Conservation (phyloP, 306 rosid genomes). For the Ceratonia siliqua region DNA sequence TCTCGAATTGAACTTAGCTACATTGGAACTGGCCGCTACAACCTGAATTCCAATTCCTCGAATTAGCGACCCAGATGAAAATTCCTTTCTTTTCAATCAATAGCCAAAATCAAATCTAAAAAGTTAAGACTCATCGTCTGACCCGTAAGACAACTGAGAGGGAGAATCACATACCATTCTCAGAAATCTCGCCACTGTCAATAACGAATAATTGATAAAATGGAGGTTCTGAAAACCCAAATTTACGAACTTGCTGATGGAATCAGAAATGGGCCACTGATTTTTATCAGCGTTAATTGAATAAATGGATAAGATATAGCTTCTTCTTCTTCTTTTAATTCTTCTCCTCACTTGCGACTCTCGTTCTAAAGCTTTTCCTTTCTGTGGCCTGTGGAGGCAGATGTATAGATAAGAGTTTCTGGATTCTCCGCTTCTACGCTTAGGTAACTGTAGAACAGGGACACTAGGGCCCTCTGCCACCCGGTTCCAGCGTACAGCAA, state of each 20-base stretch:
- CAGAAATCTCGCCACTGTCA: conserved; percentile 42
- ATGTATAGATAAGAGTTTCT: neutral
- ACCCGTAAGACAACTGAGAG: neutral
- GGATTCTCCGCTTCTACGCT: neutral
- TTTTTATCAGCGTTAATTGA: neutral
- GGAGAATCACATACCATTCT: conserved; percentile 44
- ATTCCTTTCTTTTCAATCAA: neutral
- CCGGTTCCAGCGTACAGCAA: neutral
- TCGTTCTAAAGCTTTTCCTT: neutral
- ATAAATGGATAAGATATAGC: conserved; percentile 8
- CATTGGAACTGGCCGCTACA: conserved; percentile 45
- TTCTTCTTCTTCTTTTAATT: neutral
- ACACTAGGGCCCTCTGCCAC: conserved; percentile 2
- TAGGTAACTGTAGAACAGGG: neutral
- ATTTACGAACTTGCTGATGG: neutral
- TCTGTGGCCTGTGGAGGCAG: too few relatives aligned
- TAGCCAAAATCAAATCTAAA: neutral
- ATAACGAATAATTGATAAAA: neutral
- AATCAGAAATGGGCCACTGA: conserved; percentile 18
- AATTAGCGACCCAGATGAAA: conserved; percentile 18
- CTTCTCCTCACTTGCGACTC: neutral
- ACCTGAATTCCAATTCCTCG: conserved; percentile 44
- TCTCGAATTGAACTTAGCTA: conserved; percentile 43
- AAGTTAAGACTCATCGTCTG: neutral
- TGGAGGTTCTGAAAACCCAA: neutral